Percentiles rank a stretch among this genome's conserved stretches.
Evolutionary conservation across 768 basidiomycete genomes (phyloP).

Genomic region (Infundibulicybe gibba): DNA sequence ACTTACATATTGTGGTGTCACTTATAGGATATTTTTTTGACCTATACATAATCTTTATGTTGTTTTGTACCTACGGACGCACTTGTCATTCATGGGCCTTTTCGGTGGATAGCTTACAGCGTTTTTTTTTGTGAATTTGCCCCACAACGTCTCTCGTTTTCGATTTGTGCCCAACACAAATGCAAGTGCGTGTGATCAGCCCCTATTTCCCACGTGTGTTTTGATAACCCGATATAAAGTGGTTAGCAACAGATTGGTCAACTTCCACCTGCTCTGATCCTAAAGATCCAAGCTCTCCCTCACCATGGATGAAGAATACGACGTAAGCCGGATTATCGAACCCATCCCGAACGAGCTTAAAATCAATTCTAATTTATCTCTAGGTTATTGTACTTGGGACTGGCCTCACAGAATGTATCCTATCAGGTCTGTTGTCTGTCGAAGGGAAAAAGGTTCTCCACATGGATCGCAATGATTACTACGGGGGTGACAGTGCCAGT

Average conservation of each 20-base stretch:
- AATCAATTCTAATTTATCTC: conserved; percentile 1
- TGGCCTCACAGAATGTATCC: conserved; percentile 96
- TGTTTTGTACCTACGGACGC: not conserved
- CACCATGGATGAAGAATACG: conserved; percentile 98
- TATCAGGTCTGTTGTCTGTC: conserved; percentile 96
- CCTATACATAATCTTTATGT: not conserved
- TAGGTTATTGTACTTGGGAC: conserved; percentile 93
- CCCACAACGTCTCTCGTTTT: no score
- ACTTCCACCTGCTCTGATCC: conserved; percentile 6
- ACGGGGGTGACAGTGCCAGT: conserved; percentile 96
- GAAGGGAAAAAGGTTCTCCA: conserved; percentile 99
- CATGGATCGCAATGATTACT: conserved; percentile 99
- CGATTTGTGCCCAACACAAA: no score
- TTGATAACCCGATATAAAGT: no score
- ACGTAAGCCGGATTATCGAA: conserved; percentile 45
- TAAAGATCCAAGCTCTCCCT: conserved; percentile 19
- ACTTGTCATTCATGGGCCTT: not conserved
- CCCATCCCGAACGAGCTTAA: conserved; percentile 10
- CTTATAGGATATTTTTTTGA: conserved; percentile 3
- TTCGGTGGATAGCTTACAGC: not conserved
- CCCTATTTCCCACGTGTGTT: no score
- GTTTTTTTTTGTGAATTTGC: not conserved
- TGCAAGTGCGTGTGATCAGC: no score
- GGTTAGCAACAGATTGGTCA: conserved; percentile 4
- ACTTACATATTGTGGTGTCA: not conserved